Evolutionary conservation across 306 rosid genomes (phyloP).

Genomic region (Trichosanthes truncata): DNA sequence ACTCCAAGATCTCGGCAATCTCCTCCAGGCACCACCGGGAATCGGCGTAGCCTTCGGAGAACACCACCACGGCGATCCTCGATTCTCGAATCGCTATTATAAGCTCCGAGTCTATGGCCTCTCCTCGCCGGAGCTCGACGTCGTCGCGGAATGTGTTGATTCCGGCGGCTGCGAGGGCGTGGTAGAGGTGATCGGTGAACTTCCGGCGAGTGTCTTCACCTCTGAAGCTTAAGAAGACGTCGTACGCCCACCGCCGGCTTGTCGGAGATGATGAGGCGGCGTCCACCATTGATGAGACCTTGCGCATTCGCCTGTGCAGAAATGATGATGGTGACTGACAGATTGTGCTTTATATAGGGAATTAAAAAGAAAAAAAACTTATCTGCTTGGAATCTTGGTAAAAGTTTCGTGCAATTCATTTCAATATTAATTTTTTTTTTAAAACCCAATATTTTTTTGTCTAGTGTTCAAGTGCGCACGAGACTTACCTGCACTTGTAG

Average conservation of each 20-base stretch:
- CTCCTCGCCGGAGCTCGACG: background rate
- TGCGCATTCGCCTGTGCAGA: too few species aligned
- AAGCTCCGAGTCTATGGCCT: background rate
- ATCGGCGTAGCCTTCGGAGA: slow-evolving; percentile 22
- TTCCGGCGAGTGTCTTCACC: background rate
- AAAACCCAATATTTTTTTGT: too few species aligned
- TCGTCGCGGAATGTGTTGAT: background rate
- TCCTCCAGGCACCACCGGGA: slow-evolving; percentile 37
- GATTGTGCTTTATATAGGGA: too few species aligned
- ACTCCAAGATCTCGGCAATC: slow-evolving; percentile 17
- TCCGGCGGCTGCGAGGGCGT: background rate
- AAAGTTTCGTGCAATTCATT: too few species aligned
- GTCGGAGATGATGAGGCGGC: background rate
- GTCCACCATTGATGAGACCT: background rate
- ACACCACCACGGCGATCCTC: slow-evolving; percentile 6
- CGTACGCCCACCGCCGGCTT: background rate
- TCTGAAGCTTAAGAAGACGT: background rate
- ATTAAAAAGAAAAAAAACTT: too few species aligned
- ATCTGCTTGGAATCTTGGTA: too few species aligned
- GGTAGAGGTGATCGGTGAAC: background rate
- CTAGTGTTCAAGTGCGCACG: too few species aligned
- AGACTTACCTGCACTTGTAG: too few species aligned
- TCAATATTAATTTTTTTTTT: too few species aligned
- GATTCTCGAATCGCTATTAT: background rate
- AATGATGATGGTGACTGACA: too few species aligned